Conservation (phyloP, 768 basidiomycete genomes). For the Kwoniella shandongensis region DNA sequence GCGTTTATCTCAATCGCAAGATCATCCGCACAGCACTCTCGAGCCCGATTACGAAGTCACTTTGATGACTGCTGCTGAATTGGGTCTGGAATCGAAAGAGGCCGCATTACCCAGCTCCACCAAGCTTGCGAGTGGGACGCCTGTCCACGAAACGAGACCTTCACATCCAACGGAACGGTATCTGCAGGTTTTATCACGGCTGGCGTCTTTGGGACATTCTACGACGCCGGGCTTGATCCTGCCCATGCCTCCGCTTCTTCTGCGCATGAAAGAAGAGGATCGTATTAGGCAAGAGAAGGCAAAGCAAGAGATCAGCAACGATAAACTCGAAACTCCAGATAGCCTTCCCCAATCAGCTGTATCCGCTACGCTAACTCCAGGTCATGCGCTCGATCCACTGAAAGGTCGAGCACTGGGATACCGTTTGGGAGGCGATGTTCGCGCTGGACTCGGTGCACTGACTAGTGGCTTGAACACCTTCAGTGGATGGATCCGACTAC, state of each 20-base stretch:
- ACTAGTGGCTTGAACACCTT: slow-evolving; percentile 26
- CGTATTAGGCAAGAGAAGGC: slow-evolving; percentile 27
- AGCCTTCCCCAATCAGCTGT: slow-evolving; percentile 9
- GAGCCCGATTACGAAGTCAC: too few species aligned
- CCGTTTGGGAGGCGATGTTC: slow-evolving; percentile 41
- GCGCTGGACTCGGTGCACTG: slow-evolving; percentile 35
- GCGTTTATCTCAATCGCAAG: slow-evolving; percentile 4
- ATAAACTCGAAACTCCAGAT: neutral
- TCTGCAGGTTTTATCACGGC: slow-evolving; percentile 20
- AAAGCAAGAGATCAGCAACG: slow-evolving; percentile 23
- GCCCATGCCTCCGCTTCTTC: slow-evolving; percentile 40
- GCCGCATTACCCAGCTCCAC: too few species aligned
- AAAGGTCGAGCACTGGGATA: slow-evolving; percentile 33
- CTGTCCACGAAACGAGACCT: neutral
- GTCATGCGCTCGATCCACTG: neutral
- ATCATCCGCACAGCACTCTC: too few species aligned
- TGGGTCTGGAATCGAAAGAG: too few species aligned
- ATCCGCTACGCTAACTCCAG: neutral
- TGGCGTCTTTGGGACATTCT: slow-evolving; percentile 28
- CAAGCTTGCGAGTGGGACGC: too few species aligned
- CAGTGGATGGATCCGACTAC: slow-evolving; percentile 38
- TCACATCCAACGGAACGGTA: slow-evolving; percentile 26
- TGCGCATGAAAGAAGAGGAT: slow-evolving; percentile 34
- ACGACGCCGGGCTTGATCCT: slow-evolving; percentile 39
- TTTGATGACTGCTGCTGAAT: too few species aligned